Base-by-base conservation (phyloP, 768 basidiomycete genomes). In the Suillus occidentalis region DNA sequence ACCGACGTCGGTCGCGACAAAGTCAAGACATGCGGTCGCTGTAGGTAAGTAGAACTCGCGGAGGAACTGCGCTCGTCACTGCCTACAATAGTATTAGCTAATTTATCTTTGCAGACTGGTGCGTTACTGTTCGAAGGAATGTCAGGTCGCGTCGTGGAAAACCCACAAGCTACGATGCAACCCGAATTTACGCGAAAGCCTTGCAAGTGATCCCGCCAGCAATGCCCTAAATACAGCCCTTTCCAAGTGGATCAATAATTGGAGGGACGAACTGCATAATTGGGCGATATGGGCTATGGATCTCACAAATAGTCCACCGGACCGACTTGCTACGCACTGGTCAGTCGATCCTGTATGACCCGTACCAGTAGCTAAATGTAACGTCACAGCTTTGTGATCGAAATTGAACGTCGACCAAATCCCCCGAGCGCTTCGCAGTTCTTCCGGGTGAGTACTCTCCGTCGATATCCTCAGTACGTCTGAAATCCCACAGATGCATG, bases 121-220 rank as follows among this genome's bases (percentile, higher is more conserved):
- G 25, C 72, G 71, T 16, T 76, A 76, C 53, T 76, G 75, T 60
- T 75, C 74, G 16, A 68, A 68, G 36, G 67, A 67, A 60, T 75
- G 74, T 60, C 72, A 76, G 56, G 68, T 69, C 6, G 72, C 68
- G 0, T 75, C 74, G 4, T 75, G 74, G 76, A 68, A 28, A 53
- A 71, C 72, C 12, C 76, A 76, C 63, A 75, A 74, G 53, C 62
- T 43, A 58, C 67, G 66, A 25, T 69, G 71, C 56, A 60, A 49
- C 28, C 56, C 63, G 10, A 37, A 58, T n/a, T 40, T 70, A 42
- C 64, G 67, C 52, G 66, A 68, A 2, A 64, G 34, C 22, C 34
- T 71, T 8, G 70, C 66, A 31, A 59, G 55, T 20, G 62, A 72
- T 49, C 63, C 67, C 25, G 65, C 61, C 13, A 66, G 63, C 12